Conservation (phyloP, 108 stramenopile genomes). For the Nitzschia sp. region DNA sequence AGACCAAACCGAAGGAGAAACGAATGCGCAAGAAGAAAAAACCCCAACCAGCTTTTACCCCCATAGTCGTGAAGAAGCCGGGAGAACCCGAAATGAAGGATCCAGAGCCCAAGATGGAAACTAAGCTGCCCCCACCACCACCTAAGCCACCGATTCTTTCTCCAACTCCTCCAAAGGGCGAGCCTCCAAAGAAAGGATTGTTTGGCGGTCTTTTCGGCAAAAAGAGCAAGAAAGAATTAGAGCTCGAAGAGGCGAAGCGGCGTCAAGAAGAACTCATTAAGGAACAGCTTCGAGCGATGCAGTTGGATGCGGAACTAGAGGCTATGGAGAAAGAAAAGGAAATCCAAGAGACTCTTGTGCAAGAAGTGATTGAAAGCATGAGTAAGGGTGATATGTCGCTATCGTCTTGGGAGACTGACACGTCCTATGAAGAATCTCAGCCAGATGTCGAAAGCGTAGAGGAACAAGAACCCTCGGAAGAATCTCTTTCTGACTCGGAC, state of each 20-base stretch:
- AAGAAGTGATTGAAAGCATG: conserved; percentile 32
- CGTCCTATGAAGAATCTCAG: background rate
- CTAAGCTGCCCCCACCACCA: background rate
- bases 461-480: background rate
- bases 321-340: conserved; percentile 36
- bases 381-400: conserved; percentile 16
- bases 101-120: too few relatives aligned
- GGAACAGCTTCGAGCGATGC: conserved; percentile 34
- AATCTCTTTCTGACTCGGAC: background rate
- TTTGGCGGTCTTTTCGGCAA: conserved; percentile 22
- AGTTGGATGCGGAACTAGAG: conserved; percentile 23
- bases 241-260: conserved; percentile 27
- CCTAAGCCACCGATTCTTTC: background rate
- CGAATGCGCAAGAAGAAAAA: conserved; percentile 15
- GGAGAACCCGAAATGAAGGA: background rate
- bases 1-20: conserved; percentile 11
- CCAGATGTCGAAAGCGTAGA: conserved; percentile 6
- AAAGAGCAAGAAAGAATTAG: conserved; percentile 20
- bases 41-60: background rate
- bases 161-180: background rate
- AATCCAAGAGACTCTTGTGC: conserved; percentile 32
- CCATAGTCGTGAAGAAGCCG: too few relatives aligned
- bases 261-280: conserved; percentile 41
- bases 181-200: conserved; percentile 12
- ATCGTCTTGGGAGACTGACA: conserved; percentile 35